These are phyloP conservation scores for Annulohypoxylon bovei DNA, from an alignment of 495 filamentous ascomycete species.

Conservation along the genomic window DNA sequence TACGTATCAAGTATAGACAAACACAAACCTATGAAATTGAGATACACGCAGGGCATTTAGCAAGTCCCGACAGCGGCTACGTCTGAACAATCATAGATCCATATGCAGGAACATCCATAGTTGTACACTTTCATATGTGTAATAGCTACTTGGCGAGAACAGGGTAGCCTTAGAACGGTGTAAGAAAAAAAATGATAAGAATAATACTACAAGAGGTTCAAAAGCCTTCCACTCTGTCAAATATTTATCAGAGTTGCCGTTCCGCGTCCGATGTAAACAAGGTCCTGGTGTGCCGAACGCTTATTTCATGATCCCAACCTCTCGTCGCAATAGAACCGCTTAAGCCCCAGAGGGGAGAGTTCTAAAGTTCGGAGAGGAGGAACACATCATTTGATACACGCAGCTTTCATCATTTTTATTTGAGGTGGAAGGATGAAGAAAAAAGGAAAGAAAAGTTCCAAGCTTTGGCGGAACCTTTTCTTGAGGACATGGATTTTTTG, in stretches of 20 bases:
- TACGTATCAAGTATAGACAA: too few relatives aligned
- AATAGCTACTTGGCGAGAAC: too few relatives aligned
- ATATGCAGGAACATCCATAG: too few relatives aligned
- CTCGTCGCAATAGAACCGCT: constrained; percentile 81
- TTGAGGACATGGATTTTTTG: constrained; percentile 21
- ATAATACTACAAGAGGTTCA: neutral
- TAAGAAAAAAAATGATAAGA: neutral
- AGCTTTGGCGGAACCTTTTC: constrained; percentile 7
- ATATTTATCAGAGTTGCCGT: constrained; percentile 90
- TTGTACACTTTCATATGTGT: neutral
- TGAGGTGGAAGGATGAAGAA: constrained; percentile 98
- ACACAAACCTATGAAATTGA: too few relatives aligned
- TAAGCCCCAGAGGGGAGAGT: constrained; percentile 88
- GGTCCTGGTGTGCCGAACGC: constrained; percentile 97
- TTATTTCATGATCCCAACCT: constrained; percentile 85
- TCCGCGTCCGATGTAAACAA: constrained; percentile 98
- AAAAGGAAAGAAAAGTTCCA: constrained; percentile 60
- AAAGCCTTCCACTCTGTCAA: constrained; percentile 48
- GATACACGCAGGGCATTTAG: neutral
- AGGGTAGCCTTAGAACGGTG: neutral
- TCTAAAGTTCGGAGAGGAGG: constrained; percentile 70
- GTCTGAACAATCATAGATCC: neutral
- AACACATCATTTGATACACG: constrained; percentile 89
- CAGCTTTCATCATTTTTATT: constrained; percentile 98
- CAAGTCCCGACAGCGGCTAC: neutral